Evolutionary conservation across 768 basidiomycete genomes (phyloP).

Genomic region (Boletus reticuloceps): DNA sequence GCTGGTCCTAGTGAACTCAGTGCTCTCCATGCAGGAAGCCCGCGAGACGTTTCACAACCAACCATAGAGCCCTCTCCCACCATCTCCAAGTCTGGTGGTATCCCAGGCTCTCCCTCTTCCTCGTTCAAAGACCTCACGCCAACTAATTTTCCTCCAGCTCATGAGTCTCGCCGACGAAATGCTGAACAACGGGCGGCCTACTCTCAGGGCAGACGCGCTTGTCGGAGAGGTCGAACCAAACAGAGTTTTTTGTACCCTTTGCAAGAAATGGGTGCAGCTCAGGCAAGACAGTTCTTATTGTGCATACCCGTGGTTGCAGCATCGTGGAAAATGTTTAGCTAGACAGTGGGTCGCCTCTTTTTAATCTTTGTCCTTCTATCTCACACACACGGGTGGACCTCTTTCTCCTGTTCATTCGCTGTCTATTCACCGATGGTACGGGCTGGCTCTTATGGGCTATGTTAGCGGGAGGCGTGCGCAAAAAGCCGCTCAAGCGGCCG

Average conservation of each 20-base stretch:
- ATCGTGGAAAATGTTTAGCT: slow-evolving; percentile 72
- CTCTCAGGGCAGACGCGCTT: slow-evolving; percentile 61
- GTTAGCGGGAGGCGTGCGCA: slow-evolving; percentile 54
- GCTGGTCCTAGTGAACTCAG: slow-evolving; percentile 23
- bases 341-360: slow-evolving; percentile 51
- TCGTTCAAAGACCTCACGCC: slow-evolving; percentile 61
- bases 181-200: slow-evolving; percentile 78
- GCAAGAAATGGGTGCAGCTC: slow-evolving; percentile 81
- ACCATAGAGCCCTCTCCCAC: slow-evolving; percentile 3
- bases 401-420: background rate
- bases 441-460: background rate
- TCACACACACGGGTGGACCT: slow-evolving; percentile 11
- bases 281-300: slow-evolving; percentile 77
- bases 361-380: background rate
- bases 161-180: slow-evolving; percentile 70
- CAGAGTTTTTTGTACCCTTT: slow-evolving; percentile 70
- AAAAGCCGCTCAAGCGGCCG: slow-evolving; percentile 52
- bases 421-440: slow-evolving; percentile 1
- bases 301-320: slow-evolving; percentile 80
- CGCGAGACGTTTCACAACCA: slow-evolving; percentile 11
- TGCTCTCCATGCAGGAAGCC: slow-evolving; percentile 25
- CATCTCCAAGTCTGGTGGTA: slow-evolving; percentile 14
- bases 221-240: slow-evolving; percentile 72
- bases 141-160: slow-evolving; percentile 49
- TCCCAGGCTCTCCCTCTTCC: slow-evolving; percentile 32